Conservation (phyloP, 257 asterid genomes). For the Misopates orontium region DNA sequence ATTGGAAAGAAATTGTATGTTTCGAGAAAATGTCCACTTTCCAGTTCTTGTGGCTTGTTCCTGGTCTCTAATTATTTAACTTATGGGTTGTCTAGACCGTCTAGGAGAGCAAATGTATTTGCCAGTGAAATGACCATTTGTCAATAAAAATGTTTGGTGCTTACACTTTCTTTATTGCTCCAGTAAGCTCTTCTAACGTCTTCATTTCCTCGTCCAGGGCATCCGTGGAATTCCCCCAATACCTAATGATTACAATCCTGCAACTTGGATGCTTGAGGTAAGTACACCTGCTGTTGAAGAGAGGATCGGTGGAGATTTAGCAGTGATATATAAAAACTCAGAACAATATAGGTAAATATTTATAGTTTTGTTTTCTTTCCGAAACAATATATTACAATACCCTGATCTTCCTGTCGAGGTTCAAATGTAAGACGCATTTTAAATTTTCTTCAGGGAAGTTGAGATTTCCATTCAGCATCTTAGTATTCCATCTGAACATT, state of each 20-base stretch:
- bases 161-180: background rate
- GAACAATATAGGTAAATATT: conserved; percentile 64
- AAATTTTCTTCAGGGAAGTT: conserved; percentile 60
- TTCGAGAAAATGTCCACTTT: background rate
- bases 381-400: no score
- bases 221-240: conserved; percentile 61
- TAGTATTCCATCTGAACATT: conserved; percentile 59
- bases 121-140: background rate
- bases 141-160: background rate
- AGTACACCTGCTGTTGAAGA: conserved; percentile 73
- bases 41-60: background rate
- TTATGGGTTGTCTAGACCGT: background rate
- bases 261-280: conserved; percentile 95
- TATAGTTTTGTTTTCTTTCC: conserved; percentile 14
- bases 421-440: background rate
- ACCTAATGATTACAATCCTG: conserved; percentile 76
- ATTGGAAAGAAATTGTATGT: background rate
- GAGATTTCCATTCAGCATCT: conserved; percentile 59
- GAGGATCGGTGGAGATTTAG: conserved; percentile 59
- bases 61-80: no score
- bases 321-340: conserved; percentile 55
- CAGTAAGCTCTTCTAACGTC: background rate
- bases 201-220: conserved; percentile 37
- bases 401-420: no score
- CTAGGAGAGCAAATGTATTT: background rate